Conservation (phyloP, 768 basidiomycete species). For the Sistotremastrum suecicum region DNA sequence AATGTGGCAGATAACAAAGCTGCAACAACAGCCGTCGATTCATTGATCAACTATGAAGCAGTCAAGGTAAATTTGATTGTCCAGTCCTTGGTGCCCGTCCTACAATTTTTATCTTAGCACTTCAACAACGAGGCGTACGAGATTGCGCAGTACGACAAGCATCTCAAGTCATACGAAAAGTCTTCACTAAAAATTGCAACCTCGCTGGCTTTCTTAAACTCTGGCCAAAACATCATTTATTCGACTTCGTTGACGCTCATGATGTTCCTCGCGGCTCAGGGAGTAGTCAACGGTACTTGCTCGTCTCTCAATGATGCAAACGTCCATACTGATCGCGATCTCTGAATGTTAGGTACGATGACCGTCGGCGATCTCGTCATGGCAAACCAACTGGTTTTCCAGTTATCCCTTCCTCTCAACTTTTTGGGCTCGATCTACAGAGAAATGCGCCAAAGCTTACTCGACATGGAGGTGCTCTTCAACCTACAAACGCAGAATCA, state of each 20-base stretch:
- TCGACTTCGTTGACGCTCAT: slow-evolving; percentile 84
- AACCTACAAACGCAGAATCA: slow-evolving; percentile 75
- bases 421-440: slow-evolving; percentile 97
- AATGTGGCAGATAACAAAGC: slow-evolving; percentile 96
- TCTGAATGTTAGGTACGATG: slow-evolving; percentile 62
- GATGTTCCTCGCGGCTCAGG: slow-evolving; percentile 95
- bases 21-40: slow-evolving; percentile 86
- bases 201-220: slow-evolving; percentile 84
- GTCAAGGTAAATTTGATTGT: slow-evolving; percentile 57
- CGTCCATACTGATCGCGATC: neutral
- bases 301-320: neutral
- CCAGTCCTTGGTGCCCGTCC: neutral
- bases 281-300: slow-evolving; percentile 69
- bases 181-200: slow-evolving; percentile 92
- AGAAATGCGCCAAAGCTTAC: slow-evolving; percentile 86
- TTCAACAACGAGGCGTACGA: slow-evolving; percentile 97
- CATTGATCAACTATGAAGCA: slow-evolving; percentile 95
- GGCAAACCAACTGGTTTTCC: slow-evolving; percentile 98
- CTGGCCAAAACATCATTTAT: slow-evolving; percentile 95
- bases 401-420: slow-evolving; percentile 89
- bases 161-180: slow-evolving; percentile 77
- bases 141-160: slow-evolving; percentile 80
- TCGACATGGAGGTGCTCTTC: slow-evolving; percentile 96
- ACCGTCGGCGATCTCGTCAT: slow-evolving; percentile 97
- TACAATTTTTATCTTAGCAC: slow-evolving; percentile 35